Conservation (phyloP, 1,284 basidiomycete species). For the Ustilago tritici region DNA sequence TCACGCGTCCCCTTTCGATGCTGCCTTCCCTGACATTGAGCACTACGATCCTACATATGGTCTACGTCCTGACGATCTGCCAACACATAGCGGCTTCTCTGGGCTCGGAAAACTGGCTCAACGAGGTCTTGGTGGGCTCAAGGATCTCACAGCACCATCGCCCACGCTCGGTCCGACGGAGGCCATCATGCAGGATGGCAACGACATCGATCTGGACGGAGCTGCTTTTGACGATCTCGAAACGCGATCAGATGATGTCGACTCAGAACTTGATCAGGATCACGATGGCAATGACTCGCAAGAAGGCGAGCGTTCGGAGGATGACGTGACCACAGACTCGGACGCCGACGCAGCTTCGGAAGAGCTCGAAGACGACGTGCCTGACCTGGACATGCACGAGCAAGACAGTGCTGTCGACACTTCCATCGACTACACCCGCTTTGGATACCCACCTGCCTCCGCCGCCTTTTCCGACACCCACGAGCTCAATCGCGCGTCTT, state of each 20-base stretch:
- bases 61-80: conserved; percentile 77
- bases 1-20: conserved; percentile 41
- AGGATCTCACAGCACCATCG: conserved; percentile 35
- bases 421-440: conserved; percentile 55
- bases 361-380: conserved; percentile 37
- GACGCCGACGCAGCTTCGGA: conserved; percentile 28
- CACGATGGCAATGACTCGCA: conserved; percentile 15
- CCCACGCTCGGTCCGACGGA: conserved; percentile 6
- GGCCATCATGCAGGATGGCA: background rate
- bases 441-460: conserved; percentile 58
- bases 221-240: conserved; percentile 37
- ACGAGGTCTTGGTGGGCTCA: conserved; percentile 44
- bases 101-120: conserved; percentile 73
- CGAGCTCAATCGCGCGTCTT: conserved; percentile 47
- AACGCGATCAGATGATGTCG: conserved; percentile 26
- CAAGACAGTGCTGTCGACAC: conserved; percentile 25
- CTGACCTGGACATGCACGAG: conserved; percentile 43
- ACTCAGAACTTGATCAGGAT: conserved; percentile 31
- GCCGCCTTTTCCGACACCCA: conserved; percentile 56
- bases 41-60: conserved; percentile 96
- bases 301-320: conserved; percentile 17
- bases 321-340: conserved; percentile 30
- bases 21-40: conserved; percentile 74
- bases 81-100: conserved; percentile 76
- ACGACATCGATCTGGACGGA: conserved; percentile 33